phyloP scores from a whole-genome alignment of 2,329 filamentous ascomycete genomes.

The Colletotrichum costaricense region DNA sequence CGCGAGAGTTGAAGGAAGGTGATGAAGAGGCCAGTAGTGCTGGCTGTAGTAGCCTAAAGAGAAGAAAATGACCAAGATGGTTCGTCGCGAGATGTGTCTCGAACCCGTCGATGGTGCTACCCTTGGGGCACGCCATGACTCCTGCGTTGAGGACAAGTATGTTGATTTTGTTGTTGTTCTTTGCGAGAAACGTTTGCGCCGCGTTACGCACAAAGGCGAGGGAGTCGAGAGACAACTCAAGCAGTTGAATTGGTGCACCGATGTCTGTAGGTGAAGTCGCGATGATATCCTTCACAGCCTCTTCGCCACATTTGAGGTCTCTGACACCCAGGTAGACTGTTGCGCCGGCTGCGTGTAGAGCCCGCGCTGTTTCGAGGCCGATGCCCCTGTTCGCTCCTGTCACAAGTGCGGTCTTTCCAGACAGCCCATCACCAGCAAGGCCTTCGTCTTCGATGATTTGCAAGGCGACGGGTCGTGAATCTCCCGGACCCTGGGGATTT shows the following conservation, averaged over 20 bases:
- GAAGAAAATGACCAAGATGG: conserved; percentile 64
- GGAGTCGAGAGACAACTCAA: conserved; percentile 25
- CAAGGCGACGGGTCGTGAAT: conserved; percentile 45
- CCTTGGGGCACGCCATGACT: conserved; percentile 46
- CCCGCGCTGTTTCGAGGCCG: conserved; percentile 51
- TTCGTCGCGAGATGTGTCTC: conserved; percentile 62
- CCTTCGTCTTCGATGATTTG: conserved; percentile 47
- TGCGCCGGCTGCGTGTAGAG: conserved; percentile 49
- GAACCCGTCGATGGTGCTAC: conserved; percentile 37
- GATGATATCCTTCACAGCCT: too few relatives aligned
- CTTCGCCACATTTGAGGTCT: conserved; percentile 29
- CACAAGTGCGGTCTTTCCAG: conserved; percentile 49
- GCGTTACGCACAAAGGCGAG: conserved; percentile 40
- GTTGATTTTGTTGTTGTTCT: conserved; percentile 46
- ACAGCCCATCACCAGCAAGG: conserved; percentile 38
- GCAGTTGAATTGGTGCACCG: background rate
- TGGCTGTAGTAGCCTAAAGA: conserved; percentile 62
- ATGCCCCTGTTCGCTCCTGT: conserved; percentile 52
- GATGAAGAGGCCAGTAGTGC: conserved; percentile 52
- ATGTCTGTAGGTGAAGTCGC: too few relatives aligned
- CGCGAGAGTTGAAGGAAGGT: conserved; percentile 53
- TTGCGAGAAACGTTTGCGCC: conserved; percentile 43
- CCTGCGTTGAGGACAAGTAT: conserved; percentile 57
- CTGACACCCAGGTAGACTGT: conserved; percentile 50
- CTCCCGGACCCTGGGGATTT: conserved; percentile 42